phyloP scores from a whole-genome alignment of 371 early-diverging fungal species.

The Mucor piriformis region DNA sequence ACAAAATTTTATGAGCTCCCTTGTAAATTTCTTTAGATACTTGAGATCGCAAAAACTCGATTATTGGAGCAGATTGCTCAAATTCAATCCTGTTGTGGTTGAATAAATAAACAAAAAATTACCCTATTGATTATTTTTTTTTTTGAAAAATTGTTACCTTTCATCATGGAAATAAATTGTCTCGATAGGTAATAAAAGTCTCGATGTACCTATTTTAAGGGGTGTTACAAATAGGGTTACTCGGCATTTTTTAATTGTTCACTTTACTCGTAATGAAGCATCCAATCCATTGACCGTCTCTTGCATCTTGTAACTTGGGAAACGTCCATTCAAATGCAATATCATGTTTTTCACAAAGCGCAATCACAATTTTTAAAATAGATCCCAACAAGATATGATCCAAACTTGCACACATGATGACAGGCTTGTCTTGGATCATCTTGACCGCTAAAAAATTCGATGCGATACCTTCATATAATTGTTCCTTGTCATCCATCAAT shows the following conservation, averaged over 20 bases:
- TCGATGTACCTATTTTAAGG: slow-evolving; percentile 37
- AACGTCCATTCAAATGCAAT: slow-evolving; percentile 53
- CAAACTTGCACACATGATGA: slow-evolving; percentile 55
- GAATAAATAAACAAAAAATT: no score
- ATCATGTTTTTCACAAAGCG: slow-evolving; percentile 48
- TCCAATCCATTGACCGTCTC: slow-evolving; percentile 54
- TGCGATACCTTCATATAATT: slow-evolving; percentile 66
- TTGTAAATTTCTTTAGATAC: slow-evolving; percentile 37
- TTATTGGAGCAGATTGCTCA: slow-evolving; percentile 26
- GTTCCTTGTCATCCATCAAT: slow-evolving; percentile 47
- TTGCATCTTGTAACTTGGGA: slow-evolving; percentile 48
- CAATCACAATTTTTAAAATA: slow-evolving; percentile 55
- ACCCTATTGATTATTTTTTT: no score
- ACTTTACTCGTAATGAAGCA: slow-evolving; percentile 59
- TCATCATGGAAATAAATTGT: slow-evolving; percentile 38
- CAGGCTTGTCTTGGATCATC: slow-evolving; percentile 8
- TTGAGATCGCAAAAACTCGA: slow-evolving; percentile 34
- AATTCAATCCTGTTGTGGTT: slow-evolving; percentile 41
- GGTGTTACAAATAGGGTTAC: not conserved
- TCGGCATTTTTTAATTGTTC: not conserved
- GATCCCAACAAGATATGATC: slow-evolving; percentile 64
- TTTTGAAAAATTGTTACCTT: no score
- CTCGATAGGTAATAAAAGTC: slow-evolving; percentile 57
- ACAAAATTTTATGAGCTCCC: slow-evolving; percentile 13
- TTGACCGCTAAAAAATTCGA: slow-evolving; percentile 58